Percentiles rank a stretch among this genome's conserved stretches.
Conservation (phyloP, 768 basidiomycete genomes). For the Sporobolomyces pararoseus region DNA sequence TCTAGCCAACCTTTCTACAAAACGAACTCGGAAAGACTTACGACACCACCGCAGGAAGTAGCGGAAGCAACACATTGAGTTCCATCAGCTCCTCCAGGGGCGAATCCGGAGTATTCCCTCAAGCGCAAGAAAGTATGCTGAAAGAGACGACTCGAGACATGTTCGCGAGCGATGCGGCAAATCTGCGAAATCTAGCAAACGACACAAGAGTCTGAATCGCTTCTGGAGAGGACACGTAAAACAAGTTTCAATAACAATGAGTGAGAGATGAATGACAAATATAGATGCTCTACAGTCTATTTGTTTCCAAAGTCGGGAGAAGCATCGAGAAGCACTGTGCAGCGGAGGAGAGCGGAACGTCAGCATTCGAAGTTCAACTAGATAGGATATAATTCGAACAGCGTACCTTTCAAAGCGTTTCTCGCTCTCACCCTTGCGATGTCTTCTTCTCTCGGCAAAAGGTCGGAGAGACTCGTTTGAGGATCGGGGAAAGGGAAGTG, state of each 20-base stretch:
- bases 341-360: not conserved
- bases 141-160: too few relatives aligned
- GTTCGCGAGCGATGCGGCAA: too few relatives aligned
- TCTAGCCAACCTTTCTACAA: not conserved
- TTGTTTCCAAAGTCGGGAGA: constrained; percentile 25
- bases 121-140: too few relatives aligned
- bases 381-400: too few relatives aligned
- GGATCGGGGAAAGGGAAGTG: constrained; percentile 46
- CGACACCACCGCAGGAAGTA: constrained; percentile 24
- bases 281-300: not conserved
- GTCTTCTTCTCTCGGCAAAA: constrained; percentile 54
- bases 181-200: too few relatives aligned
- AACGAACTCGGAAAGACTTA: not conserved
- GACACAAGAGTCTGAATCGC: too few relatives aligned
- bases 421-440: constrained; percentile 83
- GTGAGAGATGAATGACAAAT: not conserved
- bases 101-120: too few relatives aligned
- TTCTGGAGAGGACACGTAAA: too few relatives aligned
- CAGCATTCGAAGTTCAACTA: not conserved
- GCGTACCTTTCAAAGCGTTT: constrained; percentile 86
- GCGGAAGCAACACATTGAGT: constrained; percentile 24
- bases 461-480: constrained; percentile 26
- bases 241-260: not conserved
- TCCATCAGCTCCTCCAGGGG: constrained; percentile 20
- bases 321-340: constrained; percentile 39